Evolutionary conservation across 139 green algal species (phyloP).

Genomic region (Coccomyxa sp.): DNA sequence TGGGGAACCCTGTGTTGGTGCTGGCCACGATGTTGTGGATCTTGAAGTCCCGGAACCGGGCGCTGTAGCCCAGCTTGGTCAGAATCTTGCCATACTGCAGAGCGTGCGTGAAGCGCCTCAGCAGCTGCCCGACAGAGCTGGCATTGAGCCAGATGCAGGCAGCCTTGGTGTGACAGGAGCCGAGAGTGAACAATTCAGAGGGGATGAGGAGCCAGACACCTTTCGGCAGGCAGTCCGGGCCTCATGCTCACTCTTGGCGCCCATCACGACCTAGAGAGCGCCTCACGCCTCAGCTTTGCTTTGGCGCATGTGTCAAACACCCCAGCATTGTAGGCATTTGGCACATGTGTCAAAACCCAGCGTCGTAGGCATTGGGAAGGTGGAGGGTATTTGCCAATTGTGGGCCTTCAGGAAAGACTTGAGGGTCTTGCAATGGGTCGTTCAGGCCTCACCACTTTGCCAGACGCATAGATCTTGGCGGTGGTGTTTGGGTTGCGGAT

Average conservation of each 20-base stretch:
- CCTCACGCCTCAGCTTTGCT: no score
- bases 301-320: no score
- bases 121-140: no score
- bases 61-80: conserved; percentile 82
- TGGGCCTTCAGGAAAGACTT: neutral
- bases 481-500: conserved; percentile 98
- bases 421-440: no score
- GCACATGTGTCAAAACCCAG: no score
- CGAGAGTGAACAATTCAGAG: neutral
- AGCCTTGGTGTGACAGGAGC: no score
- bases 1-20: conserved; percentile 97
- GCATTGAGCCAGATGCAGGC: no score
- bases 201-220: conserved; percentile 14
- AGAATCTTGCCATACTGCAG: conserved; percentile 92
- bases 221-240: conserved; percentile 62
- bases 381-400: no score
- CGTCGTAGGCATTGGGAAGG: no score
- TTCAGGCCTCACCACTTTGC: conserved; percentile 97
- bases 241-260: conserved; percentile 85
- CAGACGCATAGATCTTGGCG: conserved; percentile 93
- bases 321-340: no score
- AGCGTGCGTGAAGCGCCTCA: neutral
- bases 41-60: conserved; percentile 96
- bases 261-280: conserved; percentile 74
- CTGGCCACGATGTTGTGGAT: conserved; percentile 99